Percentiles rank a stretch among this genome's conserved stretches.
These are phyloP conservation scores for Knufia petricola DNA, from an alignment of 2,329 filamentous ascomycete species.

Conservation along the genomic window DNA sequence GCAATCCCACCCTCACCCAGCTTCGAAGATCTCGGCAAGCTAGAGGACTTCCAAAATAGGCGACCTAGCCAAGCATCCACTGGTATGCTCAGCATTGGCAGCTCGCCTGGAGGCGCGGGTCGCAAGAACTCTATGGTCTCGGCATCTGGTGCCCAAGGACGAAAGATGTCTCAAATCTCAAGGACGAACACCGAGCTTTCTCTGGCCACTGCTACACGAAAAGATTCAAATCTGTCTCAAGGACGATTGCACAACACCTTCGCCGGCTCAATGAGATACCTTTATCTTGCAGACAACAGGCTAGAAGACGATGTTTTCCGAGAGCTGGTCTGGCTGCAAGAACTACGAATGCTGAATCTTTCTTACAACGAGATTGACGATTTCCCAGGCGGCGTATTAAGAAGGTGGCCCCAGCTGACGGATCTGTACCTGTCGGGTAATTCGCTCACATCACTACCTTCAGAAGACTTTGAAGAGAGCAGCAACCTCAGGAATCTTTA, in stretches of 20 bases:
- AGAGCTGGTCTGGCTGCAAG: constrained; percentile 69
- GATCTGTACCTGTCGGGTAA: constrained; percentile 95
- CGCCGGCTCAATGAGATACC: constrained; percentile 69
- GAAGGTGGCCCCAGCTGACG: constrained; percentile 78
- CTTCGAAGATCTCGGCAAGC: constrained; percentile 64
- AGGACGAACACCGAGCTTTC: constrained; percentile 51
- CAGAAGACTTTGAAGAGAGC: constrained; percentile 86
- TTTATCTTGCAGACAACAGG: constrained; percentile 88
- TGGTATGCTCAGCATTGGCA: constrained; percentile 63
- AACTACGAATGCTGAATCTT: constrained; percentile 80
- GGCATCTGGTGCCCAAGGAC: constrained; percentile 64
- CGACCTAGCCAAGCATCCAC: constrained; percentile 78
- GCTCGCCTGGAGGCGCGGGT: constrained; percentile 54
- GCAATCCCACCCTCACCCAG: constrained; percentile 55
- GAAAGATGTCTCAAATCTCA: constrained; percentile 76
- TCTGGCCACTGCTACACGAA: constrained; percentile 53
- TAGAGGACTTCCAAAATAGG: constrained; percentile 55
- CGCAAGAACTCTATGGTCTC: constrained; percentile 81
- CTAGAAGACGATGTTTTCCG: constrained; percentile 93
- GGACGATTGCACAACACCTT: constrained; percentile 70
- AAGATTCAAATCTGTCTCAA: constrained; percentile 80
- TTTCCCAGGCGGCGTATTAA: constrained; percentile 78
- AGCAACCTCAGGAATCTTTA: constrained; percentile 81
- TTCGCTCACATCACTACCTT: constrained; percentile 79
- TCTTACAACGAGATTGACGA: constrained; percentile 94